Base-by-base conservation (phyloP, 345 rosid species). In the Erodium maritimum region DNA sequence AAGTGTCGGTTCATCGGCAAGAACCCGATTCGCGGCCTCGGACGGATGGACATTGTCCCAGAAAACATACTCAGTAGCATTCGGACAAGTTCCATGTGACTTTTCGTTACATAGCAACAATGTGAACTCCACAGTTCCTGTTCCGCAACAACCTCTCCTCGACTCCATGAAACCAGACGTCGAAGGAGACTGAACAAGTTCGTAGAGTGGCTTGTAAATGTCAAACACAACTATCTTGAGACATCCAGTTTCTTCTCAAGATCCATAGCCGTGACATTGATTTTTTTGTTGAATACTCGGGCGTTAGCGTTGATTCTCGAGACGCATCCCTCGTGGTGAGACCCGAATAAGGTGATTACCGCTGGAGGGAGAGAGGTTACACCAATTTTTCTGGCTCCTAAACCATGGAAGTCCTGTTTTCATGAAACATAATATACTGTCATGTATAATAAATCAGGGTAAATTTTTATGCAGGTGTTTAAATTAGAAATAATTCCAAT, bases 11-110 rank as follows among this genome's bases (percentile, higher is more conserved):
- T 85, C 61, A 72, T 69, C 80, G 19, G 95, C 87, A 54, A 93
- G 89, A 61, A 89, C 73, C 69, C 87, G 75, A 68, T 93, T 89
- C 24, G 95, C 87, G 55, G 95, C 97, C 75, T 93, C 70, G 48
- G 97, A 85, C n/a, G 97, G 96, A 72, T 93, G 99, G 34, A 89
- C 87, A 67, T 89, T 79, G 73, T 93, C 97, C 83, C 88, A 93
- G 63, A 93, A 93, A 71, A 93, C 90, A 69, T 83, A 87, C 67
- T 83, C 79, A 18, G 80, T 69, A 20, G 99, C 95, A 71, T 87
- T 85, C 1, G 95, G 6, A 50, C 99, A 93, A 48, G 97, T 87
- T 61, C 99, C 95, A 4, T 19, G 64, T 4, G 97, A 67, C 54
- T 72, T 75, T 3, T 84, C 76, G 70, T 89, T 89, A 80, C 97